Percentiles rank a stretch among this genome's conserved stretches.
Conservation (phyloP, 176 grass and related monocot genomes). For the Urochloa ruziziensis region DNA sequence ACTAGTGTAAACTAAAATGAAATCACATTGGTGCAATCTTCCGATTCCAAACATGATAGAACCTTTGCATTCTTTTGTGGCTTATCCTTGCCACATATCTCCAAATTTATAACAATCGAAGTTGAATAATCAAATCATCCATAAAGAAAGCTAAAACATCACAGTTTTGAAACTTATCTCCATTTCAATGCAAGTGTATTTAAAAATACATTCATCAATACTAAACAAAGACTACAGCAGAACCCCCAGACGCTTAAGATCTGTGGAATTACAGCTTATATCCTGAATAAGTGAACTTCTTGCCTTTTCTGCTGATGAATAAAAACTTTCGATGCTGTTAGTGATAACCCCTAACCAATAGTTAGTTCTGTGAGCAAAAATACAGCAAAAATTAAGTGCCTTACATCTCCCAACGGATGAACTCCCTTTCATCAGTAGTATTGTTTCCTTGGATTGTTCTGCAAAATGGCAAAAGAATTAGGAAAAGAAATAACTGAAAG, state of each 20-base stretch:
- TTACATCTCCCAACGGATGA: constrained; percentile 34
- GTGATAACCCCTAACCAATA: constrained; percentile 4
- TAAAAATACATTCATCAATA: constrained; percentile 6
- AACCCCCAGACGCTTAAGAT: constrained; percentile 8
- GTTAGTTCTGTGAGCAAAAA: constrained; percentile 38
- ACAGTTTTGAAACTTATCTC: constrained; percentile 10
- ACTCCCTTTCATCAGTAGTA: constrained; percentile 61
- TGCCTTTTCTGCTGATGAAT: constrained; percentile 44
- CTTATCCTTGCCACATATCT: neutral
- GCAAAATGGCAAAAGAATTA: constrained; percentile 27
- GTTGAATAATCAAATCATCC: neutral
- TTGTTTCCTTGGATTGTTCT: constrained; percentile 89
- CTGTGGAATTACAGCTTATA: constrained; percentile 27
- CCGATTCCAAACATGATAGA: neutral
- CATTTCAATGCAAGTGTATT: neutral
- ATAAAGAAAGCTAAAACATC: neutral
- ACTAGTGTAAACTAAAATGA: neutral
- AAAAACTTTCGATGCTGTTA: constrained; percentile 50
- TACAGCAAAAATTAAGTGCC: constrained; percentile 19
- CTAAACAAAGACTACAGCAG: constrained; percentile 24
- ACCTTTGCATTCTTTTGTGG: neutral
- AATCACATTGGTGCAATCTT: neutral
- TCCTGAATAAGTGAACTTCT: constrained; percentile 38
- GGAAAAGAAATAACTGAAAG: neutral
- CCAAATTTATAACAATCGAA: neutral